A percentile compares a stretch with the other conserved stretches of the same genome.
These are phyloP conservation scores for Oryza nivara DNA, from an alignment of 176 grass and related monocot genomes.

Conservation along the genomic window DNA sequence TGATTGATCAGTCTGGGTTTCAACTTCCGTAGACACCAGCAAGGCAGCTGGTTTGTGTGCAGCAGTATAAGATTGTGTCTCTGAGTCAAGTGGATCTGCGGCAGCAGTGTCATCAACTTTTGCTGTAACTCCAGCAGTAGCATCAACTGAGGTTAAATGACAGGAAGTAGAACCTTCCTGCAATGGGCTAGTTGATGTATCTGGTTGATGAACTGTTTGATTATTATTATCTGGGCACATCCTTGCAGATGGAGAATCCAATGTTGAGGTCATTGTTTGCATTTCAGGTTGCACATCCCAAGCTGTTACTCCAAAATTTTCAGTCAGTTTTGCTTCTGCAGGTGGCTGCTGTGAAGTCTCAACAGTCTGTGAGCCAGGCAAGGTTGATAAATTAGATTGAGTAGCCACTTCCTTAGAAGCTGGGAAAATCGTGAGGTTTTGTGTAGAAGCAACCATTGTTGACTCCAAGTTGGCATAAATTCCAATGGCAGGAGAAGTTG, in stretches of 20 bases:
- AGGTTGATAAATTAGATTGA: background rate
- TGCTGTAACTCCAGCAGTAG: background rate
- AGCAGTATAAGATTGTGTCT: constrained; percentile 8
- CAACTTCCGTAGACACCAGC: constrained; percentile 5
- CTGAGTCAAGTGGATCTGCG: constrained; percentile 16
- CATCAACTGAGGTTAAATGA: constrained; percentile 18
- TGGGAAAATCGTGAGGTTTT: background rate
- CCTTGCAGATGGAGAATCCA: background rate
- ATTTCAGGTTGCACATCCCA: constrained; percentile 20
- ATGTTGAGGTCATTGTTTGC: constrained; percentile 5
- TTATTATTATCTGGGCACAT: background rate
- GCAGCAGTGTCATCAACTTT: background rate
- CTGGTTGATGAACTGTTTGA: background rate
- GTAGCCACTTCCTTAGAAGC: background rate
- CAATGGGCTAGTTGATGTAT: background rate
- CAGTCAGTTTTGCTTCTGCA: constrained; percentile 20
- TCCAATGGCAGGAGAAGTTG: constrained; percentile 23
- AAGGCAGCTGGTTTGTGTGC: background rate
- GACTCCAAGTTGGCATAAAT: constrained; percentile 9
- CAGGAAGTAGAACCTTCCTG: background rate
- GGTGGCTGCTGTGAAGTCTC: constrained; percentile 4
- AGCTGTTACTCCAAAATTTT: background rate
- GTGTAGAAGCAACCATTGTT: constrained; percentile 25
- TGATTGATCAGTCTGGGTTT: constrained; percentile 17
- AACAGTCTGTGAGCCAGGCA: constrained; percentile 7